Percentiles rank a stretch among this genome's conserved stretches.
These are phyloP conservation scores for Polyporus arcularius DNA, from an alignment of 768 basidiomycete species.

Conservation along the genomic window DNA sequence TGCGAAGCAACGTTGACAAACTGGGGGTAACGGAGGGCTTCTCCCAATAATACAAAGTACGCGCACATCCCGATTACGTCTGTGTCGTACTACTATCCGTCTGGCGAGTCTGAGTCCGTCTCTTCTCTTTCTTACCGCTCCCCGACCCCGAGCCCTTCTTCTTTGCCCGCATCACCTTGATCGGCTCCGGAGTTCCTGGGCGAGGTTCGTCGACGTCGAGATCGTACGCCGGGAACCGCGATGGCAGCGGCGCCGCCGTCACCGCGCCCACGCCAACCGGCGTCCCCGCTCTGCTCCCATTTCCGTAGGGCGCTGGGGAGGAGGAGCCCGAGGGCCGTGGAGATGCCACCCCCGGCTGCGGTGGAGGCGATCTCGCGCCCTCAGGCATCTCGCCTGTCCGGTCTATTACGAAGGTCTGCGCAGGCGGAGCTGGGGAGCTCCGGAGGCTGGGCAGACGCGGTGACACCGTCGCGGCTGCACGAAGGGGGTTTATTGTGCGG, in stretches of 20 bases:
- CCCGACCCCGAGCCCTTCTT: constrained; percentile 57
- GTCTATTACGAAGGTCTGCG: constrained; percentile 65
- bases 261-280: constrained; percentile 30
- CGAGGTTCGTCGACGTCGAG: constrained; percentile 49
- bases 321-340: constrained; percentile 12
- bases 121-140: constrained; percentile 52
- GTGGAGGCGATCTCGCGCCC: constrained; percentile 34
- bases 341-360: constrained; percentile 1
- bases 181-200: constrained; percentile 64
- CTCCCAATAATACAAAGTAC: background rate
- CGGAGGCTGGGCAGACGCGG: constrained; percentile 27
- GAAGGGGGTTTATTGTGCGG: background rate
- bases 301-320: constrained; percentile 18
- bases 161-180: constrained; percentile 74
- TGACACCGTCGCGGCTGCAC: constrained; percentile 14
- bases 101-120: constrained; percentile 48
- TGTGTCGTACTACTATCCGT: constrained; percentile 2
- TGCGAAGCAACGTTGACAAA: too few relatives aligned
- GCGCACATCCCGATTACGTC: background rate
- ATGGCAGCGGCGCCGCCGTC: constrained; percentile 39
- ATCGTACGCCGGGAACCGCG: constrained; percentile 56
- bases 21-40: too few relatives aligned
- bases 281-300: constrained; percentile 3
- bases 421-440: constrained; percentile 27
- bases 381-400: constrained; percentile 86